Base-by-base conservation (phyloP, 73 alveolate genomes). In the Durusdinium trenchii region DNA sequence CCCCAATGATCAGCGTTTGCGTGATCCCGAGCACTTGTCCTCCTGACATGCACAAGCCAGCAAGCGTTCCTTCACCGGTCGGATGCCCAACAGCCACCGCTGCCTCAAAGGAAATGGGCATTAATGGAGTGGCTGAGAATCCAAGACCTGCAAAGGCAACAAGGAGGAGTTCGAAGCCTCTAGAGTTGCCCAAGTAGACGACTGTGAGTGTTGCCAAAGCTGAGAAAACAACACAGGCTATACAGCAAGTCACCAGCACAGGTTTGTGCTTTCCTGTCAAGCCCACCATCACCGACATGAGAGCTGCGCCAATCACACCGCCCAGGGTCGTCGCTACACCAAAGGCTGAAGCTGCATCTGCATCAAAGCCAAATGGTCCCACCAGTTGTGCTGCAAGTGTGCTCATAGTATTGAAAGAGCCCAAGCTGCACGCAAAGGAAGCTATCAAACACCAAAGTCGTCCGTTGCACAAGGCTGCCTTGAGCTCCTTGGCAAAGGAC, bases 41-140 rank as follows among this genome's bases (percentile, higher is more conserved):
- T 4, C 98, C 98, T 4, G 98, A 91, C 98, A 91, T 91, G 60
- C 98, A 91, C 60, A 91, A 54, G 45, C 98, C 98, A 28, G 98
- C 98, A 43, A 91, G 87, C 47, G 98, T 91, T 16, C 98, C 98
- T 57, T 91, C 98, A 36, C 98, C 98, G 18, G 98, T 71, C 38
- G 95, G 95, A 47, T 71, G 98, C 26, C 98, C 87, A 0, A 91
- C 98, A 51, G 47, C 52, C 60, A 91, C 87, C n/a, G 98, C 98
- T 45, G 98, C 98, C 82, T 91, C 98, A 76, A 91, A 91, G n/a
- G 98, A 91, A 75, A 91, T 91, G 45, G 98, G 98, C 98, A 91
- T 91, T 89, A 91, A 20, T 0, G 98, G 98, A 40, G 87, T 91
- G 38, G 98, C 98, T 32, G 98, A 67, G 87, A 91, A 91, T 76